Percentiles rank a stretch among this genome's conserved stretches.
These are phyloP conservation scores for Blumeriella jaapii DNA, from an alignment of 2,329 filamentous ascomycete genomes.

Conservation along the genomic window DNA sequence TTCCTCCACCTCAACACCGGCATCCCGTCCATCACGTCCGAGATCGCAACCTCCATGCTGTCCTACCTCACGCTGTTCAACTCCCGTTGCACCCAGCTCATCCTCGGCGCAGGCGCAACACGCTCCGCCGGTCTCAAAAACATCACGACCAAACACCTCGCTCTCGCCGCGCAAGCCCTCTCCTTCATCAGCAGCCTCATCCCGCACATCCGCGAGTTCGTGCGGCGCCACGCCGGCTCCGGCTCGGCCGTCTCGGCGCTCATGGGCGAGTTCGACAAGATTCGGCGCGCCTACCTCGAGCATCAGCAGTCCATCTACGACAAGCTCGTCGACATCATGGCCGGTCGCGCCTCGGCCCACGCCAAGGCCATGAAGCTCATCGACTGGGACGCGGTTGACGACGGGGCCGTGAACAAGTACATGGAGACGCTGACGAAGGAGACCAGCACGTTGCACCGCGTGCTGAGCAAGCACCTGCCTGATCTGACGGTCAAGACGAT, in stretches of 20 bases:
- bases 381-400: constrained; percentile 43
- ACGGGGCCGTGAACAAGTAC: constrained; percentile 40
- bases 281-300: constrained; percentile 37
- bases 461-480: constrained; percentile 55
- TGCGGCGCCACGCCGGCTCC: constrained; percentile 58
- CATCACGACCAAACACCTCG: constrained; percentile 91
- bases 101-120: constrained; percentile 87
- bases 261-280: constrained; percentile 31
- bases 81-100: constrained; percentile 89
- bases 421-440: constrained; percentile 65
- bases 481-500: constrained; percentile 54
- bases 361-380: constrained; percentile 53
- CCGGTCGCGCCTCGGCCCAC: constrained; percentile 47
- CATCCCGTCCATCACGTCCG: constrained; percentile 80
- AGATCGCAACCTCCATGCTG: constrained; percentile 68
- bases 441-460: constrained; percentile 56
- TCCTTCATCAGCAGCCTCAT: constrained; percentile 80
- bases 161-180: constrained; percentile 79
- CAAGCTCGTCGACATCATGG: constrained; percentile 65
- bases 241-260: constrained; percentile 41
- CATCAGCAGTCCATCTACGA: constrained; percentile 63
- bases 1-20: constrained; percentile 75
- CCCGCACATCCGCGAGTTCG: constrained; percentile 83
- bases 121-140: constrained; percentile 83
- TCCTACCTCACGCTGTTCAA: constrained; percentile 91